phyloP scores from a whole-genome alignment of 257 asterid genomes.

The Solanum lycopersicoides region DNA sequence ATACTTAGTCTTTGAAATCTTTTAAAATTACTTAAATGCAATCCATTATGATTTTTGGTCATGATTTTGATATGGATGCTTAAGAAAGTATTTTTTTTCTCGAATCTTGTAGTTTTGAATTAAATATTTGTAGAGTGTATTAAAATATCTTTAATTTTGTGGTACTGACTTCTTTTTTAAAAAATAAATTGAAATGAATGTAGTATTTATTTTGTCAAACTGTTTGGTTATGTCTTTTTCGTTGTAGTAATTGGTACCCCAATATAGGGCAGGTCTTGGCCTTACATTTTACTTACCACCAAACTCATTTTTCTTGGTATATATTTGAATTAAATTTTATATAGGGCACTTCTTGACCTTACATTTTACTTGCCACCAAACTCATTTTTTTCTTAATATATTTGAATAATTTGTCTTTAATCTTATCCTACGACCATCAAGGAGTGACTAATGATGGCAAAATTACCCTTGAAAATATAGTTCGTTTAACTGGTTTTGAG shows the following conservation, averaged over 20 bases:
- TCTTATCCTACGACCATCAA: too few relatives aligned
- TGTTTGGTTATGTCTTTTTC: background rate
- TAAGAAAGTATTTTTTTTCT: too few relatives aligned
- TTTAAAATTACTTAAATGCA: too few relatives aligned
- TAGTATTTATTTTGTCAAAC: background rate
- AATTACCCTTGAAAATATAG: background rate
- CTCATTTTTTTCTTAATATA: background rate
- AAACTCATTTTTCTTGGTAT: background rate
- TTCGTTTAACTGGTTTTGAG: background rate
- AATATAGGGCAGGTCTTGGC: background rate
- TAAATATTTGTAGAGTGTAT: too few relatives aligned
- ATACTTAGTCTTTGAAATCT: too few relatives aligned
- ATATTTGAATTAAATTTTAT: background rate
- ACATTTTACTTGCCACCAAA: background rate
- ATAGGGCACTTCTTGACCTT: background rate
- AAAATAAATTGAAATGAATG: background rate
- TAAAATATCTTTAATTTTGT: too few relatives aligned
- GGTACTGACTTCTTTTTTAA: background rate
- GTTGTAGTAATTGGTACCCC: background rate
- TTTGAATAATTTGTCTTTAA: too few relatives aligned
- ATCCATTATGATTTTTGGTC: too few relatives aligned
- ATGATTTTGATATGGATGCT: background rate
- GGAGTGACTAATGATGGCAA: background rate
- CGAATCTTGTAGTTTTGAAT: too few relatives aligned
- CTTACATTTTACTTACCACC: background rate